These are phyloP conservation scores for Penstemon barbatus DNA, from an alignment of 257 asterid species.

Conservation along the genomic window DNA sequence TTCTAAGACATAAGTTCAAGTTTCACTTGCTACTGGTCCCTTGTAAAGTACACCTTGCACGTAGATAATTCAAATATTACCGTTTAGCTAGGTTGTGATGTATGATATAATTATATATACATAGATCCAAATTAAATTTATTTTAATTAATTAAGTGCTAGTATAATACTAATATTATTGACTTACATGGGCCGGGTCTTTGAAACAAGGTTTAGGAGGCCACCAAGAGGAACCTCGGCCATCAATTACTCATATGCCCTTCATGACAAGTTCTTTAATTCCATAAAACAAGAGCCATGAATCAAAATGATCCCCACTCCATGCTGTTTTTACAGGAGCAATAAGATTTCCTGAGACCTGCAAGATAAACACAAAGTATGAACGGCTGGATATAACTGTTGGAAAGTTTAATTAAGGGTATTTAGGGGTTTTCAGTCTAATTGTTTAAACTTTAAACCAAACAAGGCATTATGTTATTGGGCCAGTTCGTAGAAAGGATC, in stretches of 20 bases:
- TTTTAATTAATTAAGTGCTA: too few species aligned
- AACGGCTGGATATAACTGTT: too few species aligned
- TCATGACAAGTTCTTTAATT: conserved; percentile 47
- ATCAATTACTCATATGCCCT: conserved; percentile 50
- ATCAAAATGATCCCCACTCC: conserved; percentile 40
- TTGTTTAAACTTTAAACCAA: too few species aligned
- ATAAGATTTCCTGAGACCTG: conserved; percentile 58
- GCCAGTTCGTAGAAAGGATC: too few species aligned
- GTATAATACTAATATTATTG: too few species aligned
- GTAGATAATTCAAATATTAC: neutral
- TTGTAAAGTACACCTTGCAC: conserved; percentile 51
- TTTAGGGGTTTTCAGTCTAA: too few species aligned
- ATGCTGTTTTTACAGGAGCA: conserved; percentile 49
- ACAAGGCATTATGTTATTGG: too few species aligned
- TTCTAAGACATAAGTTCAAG: neutral
- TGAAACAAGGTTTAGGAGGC: conserved; percentile 45
- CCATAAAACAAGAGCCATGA: conserved; percentile 51
- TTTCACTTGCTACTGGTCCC: conserved; percentile 53
- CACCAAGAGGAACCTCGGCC: conserved; percentile 67
- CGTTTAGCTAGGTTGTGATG: too few species aligned
- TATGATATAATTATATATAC: too few species aligned
- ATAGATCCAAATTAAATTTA: too few species aligned
- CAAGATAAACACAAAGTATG: neutral
- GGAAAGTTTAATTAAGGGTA: too few species aligned
- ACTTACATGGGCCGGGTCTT: conserved; percentile 45